Evolutionary conservation across 371 early-diverging fungal genomes (phyloP), one percentile per base, ranked within the genome.

Genomic region (Mucor saturninus): DNA sequence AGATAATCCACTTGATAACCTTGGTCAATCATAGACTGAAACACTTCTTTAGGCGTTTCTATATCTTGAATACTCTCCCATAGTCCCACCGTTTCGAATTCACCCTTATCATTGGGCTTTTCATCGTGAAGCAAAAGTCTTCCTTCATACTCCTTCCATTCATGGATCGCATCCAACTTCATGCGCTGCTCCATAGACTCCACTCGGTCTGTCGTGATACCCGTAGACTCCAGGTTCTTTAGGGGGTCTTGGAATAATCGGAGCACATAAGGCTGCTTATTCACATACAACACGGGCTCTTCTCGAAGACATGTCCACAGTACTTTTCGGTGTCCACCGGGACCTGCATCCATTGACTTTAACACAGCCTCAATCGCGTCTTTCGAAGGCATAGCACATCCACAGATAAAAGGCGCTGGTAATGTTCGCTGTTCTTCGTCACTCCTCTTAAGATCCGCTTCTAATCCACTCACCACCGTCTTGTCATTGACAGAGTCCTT

Each of bases 271-370:
- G 90, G 90, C 26, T 76, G 71, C 4, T 66, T 71, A 67, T 89
- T 89, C 45, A 91, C 80, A 65, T 91, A 92, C 7, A 92, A 58
- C 5, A 91, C 89, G 4, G 92, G 92, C 66, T 92, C 92, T 69
- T 92, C 92, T 9, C 91, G 74, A 37, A 92, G 62, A 43, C 83
- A 86, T 0, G 91, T 90, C 92, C 92, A 92, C 7, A 83, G 37
- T 2, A 89, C 74, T 26, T 54, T 68, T 29, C 79, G 65, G 8
- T 71, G 64, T 6, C 84, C 87, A 15, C 73, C 75, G 10, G 86
- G 86, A 4, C 83, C 85, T 11, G 86, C 87, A 60, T 74, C 59
- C 67, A 86, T 76, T 2, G 73, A 55, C 2, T 74, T 61, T 26
- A 86, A 56, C 0, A 87, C 81, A 0, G 68, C 64, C 54, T 73